These are phyloP conservation scores for Populus deltoides DNA, from an alignment of 345 rosid genomes.

Conservation along the genomic window DNA sequence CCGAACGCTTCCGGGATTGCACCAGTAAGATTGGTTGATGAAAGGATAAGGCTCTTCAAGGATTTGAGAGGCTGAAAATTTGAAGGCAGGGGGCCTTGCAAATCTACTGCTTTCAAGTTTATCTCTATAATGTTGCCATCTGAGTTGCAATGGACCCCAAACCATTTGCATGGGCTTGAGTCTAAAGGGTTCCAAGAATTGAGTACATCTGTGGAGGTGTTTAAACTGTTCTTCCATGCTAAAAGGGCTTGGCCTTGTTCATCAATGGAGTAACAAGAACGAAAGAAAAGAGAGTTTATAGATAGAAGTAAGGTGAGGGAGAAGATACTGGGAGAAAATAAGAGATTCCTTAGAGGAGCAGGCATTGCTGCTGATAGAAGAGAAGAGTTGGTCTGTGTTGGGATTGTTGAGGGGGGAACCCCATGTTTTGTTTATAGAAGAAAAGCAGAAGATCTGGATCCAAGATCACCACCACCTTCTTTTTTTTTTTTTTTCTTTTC, in stretches of 20 bases:
- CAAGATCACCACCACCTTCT: slow-evolving; percentile 36
- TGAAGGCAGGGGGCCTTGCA: slow-evolving; percentile 68
- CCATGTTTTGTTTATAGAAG: slow-evolving; percentile 83
- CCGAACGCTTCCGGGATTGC: slow-evolving; percentile 65
- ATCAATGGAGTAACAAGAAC: slow-evolving; percentile 55
- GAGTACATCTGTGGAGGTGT: slow-evolving; percentile 47
- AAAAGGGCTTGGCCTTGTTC: slow-evolving; percentile 69
- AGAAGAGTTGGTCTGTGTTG: slow-evolving; percentile 34
- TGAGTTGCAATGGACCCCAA: slow-evolving; percentile 65
- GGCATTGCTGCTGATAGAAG: slow-evolving; percentile 58
- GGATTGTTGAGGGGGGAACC: slow-evolving; percentile 55
- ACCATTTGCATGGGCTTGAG: slow-evolving; percentile 69
- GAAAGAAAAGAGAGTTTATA: slow-evolving; percentile 39
- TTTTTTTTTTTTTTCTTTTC: slow-evolving; percentile 14
- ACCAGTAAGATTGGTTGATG: slow-evolving; percentile 75
- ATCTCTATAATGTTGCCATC: slow-evolving; percentile 55
- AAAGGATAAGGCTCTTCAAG: slow-evolving; percentile 53
- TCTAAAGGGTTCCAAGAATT: slow-evolving; percentile 58
- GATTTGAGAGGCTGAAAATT: slow-evolving; percentile 53
- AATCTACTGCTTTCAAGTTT: slow-evolving; percentile 48
- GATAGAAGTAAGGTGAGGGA: slow-evolving; percentile 44
- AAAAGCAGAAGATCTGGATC: slow-evolving; percentile 72
- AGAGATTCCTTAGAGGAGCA: slow-evolving; percentile 48
- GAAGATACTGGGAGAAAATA: slow-evolving; percentile 36
- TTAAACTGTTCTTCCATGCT: slow-evolving; percentile 68